phyloP scores from a whole-genome alignment of 805 yeast species.

The Kuraishia molischiana region DNA sequence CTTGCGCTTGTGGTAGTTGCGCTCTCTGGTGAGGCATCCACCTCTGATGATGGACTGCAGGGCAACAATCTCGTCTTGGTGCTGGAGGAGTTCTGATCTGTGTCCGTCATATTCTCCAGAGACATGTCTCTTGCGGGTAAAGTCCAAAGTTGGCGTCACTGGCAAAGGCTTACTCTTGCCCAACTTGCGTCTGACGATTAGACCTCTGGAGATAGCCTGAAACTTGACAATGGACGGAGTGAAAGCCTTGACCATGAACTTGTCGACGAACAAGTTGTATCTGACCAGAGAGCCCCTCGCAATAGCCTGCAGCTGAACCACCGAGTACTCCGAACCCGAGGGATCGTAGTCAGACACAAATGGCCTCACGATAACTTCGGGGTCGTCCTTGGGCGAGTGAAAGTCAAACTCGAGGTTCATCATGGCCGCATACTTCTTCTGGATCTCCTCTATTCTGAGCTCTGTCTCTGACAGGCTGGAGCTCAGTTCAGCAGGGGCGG shows the following conservation, averaged over 20 bases:
- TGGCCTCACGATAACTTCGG: constrained; percentile 2
- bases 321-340: neutral
- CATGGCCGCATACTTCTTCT: constrained; percentile 16
- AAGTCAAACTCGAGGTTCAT: constrained; percentile 9
- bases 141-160: constrained; percentile 11
- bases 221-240: constrained; percentile 37
- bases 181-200: constrained; percentile 13
- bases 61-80: constrained; percentile 12
- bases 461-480: neutral
- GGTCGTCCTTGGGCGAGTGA: neutral
- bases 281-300: constrained; percentile 63
- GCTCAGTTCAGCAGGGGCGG: neutral
- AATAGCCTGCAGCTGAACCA: constrained; percentile 49
- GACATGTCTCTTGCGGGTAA: constrained; percentile 17
- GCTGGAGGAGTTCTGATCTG: constrained; percentile 8
- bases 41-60: constrained; percentile 26
- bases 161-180: constrained; percentile 12
- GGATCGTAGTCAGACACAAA: neutral
- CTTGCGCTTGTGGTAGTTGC: constrained; percentile 5
- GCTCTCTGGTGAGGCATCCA: neutral
- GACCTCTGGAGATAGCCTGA: constrained; percentile 45
- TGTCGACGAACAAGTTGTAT: constrained; percentile 51
- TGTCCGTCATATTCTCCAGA: constrained; percentile 11
- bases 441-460: constrained; percentile 17
- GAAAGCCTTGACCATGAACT: constrained; percentile 50